phyloP scores from a whole-genome alignment of 495 filamentous ascomycete species.

The Aspergillus taichungensis region DNA sequence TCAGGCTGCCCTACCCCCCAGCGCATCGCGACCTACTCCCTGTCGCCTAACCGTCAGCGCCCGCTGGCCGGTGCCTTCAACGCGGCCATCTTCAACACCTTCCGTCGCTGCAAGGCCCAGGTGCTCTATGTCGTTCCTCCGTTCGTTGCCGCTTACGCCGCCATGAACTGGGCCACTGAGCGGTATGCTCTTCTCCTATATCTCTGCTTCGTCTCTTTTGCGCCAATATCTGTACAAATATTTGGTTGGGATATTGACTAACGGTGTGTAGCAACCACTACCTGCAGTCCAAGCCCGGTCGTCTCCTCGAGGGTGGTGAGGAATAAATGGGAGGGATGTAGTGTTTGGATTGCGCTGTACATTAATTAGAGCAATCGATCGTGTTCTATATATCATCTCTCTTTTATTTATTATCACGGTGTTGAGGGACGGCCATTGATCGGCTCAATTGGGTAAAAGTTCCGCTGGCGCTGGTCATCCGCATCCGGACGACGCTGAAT shows the following conservation, averaged over 20 bases:
- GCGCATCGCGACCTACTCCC: conserved; percentile 53
- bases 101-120: conserved; percentile 53
- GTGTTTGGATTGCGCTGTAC: conserved; percentile 30
- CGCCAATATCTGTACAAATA: background rate
- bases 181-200: conserved; percentile 45
- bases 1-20: conserved; percentile 45
- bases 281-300: conserved; percentile 84
- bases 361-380: conserved; percentile 43
- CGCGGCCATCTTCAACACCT: conserved; percentile 57
- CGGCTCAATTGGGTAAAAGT: too few species aligned
- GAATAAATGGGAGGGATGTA: conserved; percentile 26
- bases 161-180: conserved; percentile 80
- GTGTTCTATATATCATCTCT: conserved; percentile 5
- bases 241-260: background rate
- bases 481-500: too few species aligned
- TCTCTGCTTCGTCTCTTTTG: background rate
- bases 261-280: conserved; percentile 64
- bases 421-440: too few species aligned
- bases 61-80: conserved; percentile 53
- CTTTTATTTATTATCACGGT: background rate
- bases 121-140: conserved; percentile 78
- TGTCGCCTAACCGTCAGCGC: conserved; percentile 57
- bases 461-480: too few species aligned
- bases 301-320: conserved; percentile 37
- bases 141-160: conserved; percentile 61